phyloP scores from a whole-genome alignment of 2,329 filamentous ascomycete species.

The Penicillium sp. region DNA sequence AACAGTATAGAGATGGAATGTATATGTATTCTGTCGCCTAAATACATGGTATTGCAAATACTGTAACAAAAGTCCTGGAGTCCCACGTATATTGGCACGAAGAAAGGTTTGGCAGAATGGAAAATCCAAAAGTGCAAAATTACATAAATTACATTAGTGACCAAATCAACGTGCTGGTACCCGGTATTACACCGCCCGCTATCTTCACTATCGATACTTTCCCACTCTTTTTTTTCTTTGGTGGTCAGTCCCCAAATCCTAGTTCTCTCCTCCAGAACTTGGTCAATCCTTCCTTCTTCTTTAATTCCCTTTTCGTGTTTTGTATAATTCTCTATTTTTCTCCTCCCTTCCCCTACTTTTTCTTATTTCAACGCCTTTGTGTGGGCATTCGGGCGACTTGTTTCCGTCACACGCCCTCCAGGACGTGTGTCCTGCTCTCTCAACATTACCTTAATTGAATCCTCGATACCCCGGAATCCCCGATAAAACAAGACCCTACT shows the following conservation, averaged over 20 bases:
- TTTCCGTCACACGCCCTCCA: conserved; percentile 16
- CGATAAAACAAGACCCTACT: neutral
- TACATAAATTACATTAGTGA: neutral
- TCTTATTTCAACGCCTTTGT: conserved; percentile 1
- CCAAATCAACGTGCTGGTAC: neutral
- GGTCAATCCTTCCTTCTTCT: conserved; percentile 9
- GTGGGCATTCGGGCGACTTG: conserved; percentile 13
- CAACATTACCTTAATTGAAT: conserved; percentile 12
- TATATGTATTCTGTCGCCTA: too few relatives aligned
- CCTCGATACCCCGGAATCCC: conserved; percentile 20
- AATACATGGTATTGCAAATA: neutral
- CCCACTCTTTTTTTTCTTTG: conserved; percentile 27
- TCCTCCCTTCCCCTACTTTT: conserved; percentile 1
- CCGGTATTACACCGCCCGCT: neutral
- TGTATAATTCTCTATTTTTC: conserved; percentile 8
- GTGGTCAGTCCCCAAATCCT: neutral
- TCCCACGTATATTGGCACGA: neutral
- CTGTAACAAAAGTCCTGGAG: neutral
- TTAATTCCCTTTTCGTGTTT: conserved; percentile 15
- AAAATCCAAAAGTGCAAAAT: neutral
- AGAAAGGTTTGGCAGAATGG: neutral
- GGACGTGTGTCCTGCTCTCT: conserved; percentile 17
- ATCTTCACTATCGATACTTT: conserved; percentile 17
- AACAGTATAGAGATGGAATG: neutral
- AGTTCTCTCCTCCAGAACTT: conserved; percentile 8